Evolutionary conservation across 306 rosid genomes (phyloP).

Genomic region (Vicia faba): DNA sequence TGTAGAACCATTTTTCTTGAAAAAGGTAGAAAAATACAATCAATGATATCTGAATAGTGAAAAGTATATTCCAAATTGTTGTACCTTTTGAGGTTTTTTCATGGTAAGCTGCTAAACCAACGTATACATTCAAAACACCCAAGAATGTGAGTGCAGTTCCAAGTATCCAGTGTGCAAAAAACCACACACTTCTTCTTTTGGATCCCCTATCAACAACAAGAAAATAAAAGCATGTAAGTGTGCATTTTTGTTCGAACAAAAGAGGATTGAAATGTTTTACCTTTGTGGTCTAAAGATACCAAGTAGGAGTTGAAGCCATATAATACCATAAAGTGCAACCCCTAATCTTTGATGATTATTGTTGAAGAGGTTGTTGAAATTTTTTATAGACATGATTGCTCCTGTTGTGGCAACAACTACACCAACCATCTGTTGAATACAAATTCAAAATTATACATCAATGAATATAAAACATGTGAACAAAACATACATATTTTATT

Average conservation of each 20-base stretch:
- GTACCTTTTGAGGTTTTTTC: constrained; percentile 71
- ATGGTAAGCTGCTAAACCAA: constrained; percentile 72
- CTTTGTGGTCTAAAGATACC: constrained; percentile 72
- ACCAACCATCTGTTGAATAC: constrained; percentile 55
- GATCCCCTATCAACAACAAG: constrained; percentile 54
- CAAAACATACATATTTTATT: too few species aligned
- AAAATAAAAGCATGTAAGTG: constrained; percentile 6
- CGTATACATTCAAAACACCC: constrained; percentile 69
- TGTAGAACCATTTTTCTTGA: constrained; percentile 85
- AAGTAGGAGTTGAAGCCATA: constrained; percentile 72
- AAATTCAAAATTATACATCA: not conserved
- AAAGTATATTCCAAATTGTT: constrained; percentile 62
- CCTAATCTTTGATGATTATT: constrained; percentile 91
- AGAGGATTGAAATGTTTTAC: constrained; percentile 41
- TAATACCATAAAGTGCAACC: constrained; percentile 67
- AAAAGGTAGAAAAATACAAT: constrained; percentile 73
- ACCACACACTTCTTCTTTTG: constrained; percentile 76
- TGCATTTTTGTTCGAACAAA: constrained; percentile 7
- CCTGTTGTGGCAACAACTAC: constrained; percentile 74
- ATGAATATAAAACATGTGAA: too few species aligned
- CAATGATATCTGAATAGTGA: constrained; percentile 63
- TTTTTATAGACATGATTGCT: constrained; percentile 83
- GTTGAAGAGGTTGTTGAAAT: constrained; percentile 83
- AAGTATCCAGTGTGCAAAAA: constrained; percentile 69
- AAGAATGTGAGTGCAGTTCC: constrained; percentile 67